Evolutionary conservation across 2,329 filamentous ascomycete genomes (phyloP).

Genomic region (Cladophialophora psammophila): DNA sequence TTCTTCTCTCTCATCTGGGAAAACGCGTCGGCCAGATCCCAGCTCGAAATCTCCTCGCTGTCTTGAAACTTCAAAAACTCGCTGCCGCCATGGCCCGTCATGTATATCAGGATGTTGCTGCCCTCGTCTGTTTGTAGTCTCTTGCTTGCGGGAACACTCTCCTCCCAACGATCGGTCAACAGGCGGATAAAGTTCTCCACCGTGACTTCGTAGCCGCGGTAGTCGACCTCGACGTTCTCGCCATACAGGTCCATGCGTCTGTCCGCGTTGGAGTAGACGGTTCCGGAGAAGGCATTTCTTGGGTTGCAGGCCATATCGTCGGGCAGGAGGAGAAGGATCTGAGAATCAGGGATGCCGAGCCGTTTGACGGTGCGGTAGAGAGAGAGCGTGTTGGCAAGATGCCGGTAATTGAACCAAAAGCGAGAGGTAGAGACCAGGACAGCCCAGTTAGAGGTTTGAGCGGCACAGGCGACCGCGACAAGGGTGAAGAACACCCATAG

Average conservation of each 20-base stretch:
- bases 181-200: slow-evolving; percentile 98
- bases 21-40: slow-evolving; percentile 95
- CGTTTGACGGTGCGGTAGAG: slow-evolving; percentile 98
- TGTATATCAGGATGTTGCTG: slow-evolving; percentile 97
- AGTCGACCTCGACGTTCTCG: slow-evolving; percentile 99
- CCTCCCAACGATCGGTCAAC: slow-evolving; percentile 90
- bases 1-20: slow-evolving; percentile 99
- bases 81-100: slow-evolving; percentile 98
- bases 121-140: slow-evolving; percentile 91
- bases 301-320: slow-evolving; percentile 99
- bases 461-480: slow-evolving; percentile 24
- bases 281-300: slow-evolving; percentile 95
- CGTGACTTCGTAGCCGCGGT: slow-evolving; percentile 96
- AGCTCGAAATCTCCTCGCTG: slow-evolving; percentile 94
- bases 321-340: slow-evolving; percentile 99
- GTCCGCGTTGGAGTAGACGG: slow-evolving; percentile 97
- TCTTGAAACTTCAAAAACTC: slow-evolving; percentile 99
- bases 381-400: slow-evolving; percentile 95
- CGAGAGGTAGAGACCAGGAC: slow-evolving; percentile 98
- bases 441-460: slow-evolving; percentile 97
- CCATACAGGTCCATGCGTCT: slow-evolving; percentile 95
- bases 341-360: slow-evolving; percentile 94
- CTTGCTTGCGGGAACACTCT: slow-evolving; percentile 95
- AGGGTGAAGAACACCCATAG: slow-evolving; percentile 31
- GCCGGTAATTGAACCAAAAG: slow-evolving; percentile 99